Percentiles rank a stretch among this genome's conserved stretches.
Evolutionary conservation across 306 rosid genomes (phyloP).

Genomic region (Carpinus viminea): DNA sequence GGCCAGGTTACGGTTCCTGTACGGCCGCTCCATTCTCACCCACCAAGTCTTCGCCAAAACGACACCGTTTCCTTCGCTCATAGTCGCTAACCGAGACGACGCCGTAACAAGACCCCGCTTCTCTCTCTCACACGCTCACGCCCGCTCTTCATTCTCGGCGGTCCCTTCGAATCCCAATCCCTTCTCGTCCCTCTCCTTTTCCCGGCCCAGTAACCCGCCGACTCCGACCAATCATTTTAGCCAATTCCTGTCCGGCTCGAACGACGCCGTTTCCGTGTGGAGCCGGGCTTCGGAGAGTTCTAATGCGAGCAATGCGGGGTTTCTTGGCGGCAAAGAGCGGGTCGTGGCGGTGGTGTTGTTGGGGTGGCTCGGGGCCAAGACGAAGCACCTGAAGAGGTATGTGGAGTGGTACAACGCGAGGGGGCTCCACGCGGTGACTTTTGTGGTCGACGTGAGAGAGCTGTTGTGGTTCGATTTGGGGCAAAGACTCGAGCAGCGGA

Average conservation of each 20-base stretch:
- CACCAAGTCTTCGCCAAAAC: slow-evolving; percentile 45
- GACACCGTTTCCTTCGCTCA: slow-evolving; percentile 9
- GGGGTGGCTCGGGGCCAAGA: slow-evolving; percentile 86
- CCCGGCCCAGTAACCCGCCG: slow-evolving; percentile 24
- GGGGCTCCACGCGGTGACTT: slow-evolving; percentile 71
- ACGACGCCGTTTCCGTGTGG: slow-evolving; percentile 41
- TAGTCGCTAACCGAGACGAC: background rate
- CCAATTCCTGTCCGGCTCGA: slow-evolving; percentile 31
- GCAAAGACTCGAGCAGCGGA: slow-evolving; percentile 49
- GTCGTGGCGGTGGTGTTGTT: slow-evolving; percentile 65
- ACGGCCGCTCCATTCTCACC: slow-evolving; percentile 35
- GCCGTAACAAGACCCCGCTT: slow-evolving; percentile 6
- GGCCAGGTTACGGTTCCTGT: slow-evolving; percentile 34
- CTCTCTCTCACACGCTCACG: slow-evolving; percentile 31
- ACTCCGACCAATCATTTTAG: slow-evolving; percentile 17
- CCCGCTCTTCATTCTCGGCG: slow-evolving; percentile 34
- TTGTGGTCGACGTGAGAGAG: slow-evolving; percentile 59
- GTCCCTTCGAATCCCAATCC: slow-evolving; percentile 29
- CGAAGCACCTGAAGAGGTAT: slow-evolving; percentile 74
- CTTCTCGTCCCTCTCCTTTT: slow-evolving; percentile 44
- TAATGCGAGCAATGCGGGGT: slow-evolving; percentile 16
- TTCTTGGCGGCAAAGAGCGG: slow-evolving; percentile 23
- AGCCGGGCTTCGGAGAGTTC: slow-evolving; percentile 40
- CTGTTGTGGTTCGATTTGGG: slow-evolving; percentile 58
- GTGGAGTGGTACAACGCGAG: slow-evolving; percentile 82